Conservation (phyloP, 2,329 filamentous ascomycete genomes). For the Calonectria pauciramosa region DNA sequence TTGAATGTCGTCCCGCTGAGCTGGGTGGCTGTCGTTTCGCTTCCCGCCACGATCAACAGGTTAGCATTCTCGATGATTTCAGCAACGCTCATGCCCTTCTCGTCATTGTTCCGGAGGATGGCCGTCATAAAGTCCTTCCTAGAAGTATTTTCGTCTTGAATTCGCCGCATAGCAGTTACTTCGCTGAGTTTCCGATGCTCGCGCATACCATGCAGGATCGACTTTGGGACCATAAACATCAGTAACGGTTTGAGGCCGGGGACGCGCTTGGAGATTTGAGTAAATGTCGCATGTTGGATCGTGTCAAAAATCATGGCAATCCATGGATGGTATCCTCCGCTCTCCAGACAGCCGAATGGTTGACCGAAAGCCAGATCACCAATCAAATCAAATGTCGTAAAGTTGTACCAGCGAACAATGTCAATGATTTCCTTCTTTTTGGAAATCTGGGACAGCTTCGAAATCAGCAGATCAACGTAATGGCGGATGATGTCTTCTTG, state of each 20-base stretch:
- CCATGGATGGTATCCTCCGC: conserved; percentile 1
- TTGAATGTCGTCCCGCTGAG: background rate
- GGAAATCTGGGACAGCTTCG: background rate
- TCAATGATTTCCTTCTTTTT: background rate
- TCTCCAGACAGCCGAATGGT: background rate
- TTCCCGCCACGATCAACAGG: background rate
- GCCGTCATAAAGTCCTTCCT: background rate
- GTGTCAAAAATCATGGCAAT: background rate
- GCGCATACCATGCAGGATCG: background rate
- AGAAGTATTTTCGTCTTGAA: background rate
- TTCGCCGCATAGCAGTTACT: background rate
- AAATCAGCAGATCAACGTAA: background rate
- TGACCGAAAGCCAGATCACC: background rate
- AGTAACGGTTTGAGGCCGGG: background rate
- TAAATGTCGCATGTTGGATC: background rate
- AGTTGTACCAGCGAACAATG: background rate
- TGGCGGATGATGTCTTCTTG: background rate
- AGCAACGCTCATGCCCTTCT: background rate
- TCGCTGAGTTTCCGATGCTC: background rate
- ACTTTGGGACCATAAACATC: background rate
- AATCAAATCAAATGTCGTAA: background rate
- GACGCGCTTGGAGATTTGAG: background rate
- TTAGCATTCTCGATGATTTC: background rate
- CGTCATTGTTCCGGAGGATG: background rate
- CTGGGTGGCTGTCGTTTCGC: background rate